A percentile compares a stretch with the other conserved stretches of the same genome.
Evolutionary conservation across 2,329 filamentous ascomycete genomes (phyloP).

Genomic region (Neopestalotiopsis sp.): DNA sequence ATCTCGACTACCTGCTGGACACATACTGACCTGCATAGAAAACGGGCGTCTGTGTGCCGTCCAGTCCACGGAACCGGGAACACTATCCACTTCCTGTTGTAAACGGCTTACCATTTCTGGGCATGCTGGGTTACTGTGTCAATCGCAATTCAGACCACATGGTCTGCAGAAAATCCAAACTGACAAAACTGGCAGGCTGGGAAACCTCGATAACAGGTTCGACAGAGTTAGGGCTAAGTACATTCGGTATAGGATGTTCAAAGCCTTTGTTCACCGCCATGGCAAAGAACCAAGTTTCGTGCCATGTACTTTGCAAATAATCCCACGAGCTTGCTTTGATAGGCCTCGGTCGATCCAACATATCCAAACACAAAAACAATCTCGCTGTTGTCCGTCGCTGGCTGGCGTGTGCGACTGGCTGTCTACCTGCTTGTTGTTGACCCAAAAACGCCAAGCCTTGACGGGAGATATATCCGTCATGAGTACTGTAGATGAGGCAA

Average conservation of each 20-base stretch:
- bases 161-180: not conserved
- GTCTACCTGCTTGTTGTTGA: too few species aligned
- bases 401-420: too few species aligned
- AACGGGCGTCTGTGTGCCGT: not conserved
- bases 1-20: not conserved
- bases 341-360: too few species aligned
- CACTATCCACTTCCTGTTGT: not conserved
- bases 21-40: not conserved
- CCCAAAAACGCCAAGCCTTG: too few species aligned
- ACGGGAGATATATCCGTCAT: too few species aligned
- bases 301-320: not conserved
- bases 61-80: not conserved
- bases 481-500: too few species aligned
- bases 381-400: too few species aligned
- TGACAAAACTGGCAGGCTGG: not conserved
- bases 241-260: not conserved
- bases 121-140: not conserved
- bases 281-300: not conserved
- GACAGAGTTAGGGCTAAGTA: not conserved
- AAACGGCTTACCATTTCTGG: not conserved
- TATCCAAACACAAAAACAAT: too few species aligned
- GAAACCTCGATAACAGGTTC: not conserved
- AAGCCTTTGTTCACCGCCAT: not conserved
- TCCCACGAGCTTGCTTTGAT: too few species aligned
- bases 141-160: not conserved